These are phyloP conservation scores for Saccharomyces eubayanus DNA, from an alignment of 805 yeast genomes.

Conservation along the genomic window DNA sequence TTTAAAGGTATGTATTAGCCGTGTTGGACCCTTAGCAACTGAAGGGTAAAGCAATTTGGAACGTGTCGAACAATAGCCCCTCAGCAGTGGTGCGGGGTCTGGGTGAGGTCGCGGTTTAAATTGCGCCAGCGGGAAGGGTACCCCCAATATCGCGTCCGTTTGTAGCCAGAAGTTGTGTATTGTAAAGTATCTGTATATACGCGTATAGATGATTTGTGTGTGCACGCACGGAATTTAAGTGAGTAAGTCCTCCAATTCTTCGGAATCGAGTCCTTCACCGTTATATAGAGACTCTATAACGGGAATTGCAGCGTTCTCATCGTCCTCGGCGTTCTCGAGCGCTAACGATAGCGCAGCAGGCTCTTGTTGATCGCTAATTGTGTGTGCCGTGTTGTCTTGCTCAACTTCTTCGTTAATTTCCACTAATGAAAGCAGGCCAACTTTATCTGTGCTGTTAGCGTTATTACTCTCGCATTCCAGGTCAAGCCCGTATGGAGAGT, in stretches of 20 bases:
- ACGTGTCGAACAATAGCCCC: not conserved
- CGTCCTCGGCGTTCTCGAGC: not conserved
- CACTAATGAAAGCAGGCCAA: constrained; percentile 4
- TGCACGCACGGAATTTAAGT: not conserved
- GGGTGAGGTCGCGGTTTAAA: not conserved
- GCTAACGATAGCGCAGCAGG: not conserved
- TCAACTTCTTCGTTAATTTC: constrained; percentile 19
- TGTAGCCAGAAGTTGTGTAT: not conserved
- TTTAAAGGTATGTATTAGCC: not conserved
- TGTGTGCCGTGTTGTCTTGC: constrained; percentile 4
- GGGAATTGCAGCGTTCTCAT: not conserved
- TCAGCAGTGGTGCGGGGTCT: not conserved
- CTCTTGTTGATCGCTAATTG: constrained; percentile 11
- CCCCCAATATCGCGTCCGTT: not conserved
- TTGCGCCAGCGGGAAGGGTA: not conserved
- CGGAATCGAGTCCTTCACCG: constrained; percentile 21
- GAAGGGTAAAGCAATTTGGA: not conserved
- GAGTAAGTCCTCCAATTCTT: constrained; percentile 22
- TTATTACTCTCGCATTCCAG: constrained; percentile 7
- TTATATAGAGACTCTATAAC: constrained; percentile 14
- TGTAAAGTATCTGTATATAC: not conserved
- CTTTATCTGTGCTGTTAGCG: not conserved
- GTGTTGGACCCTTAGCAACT: not conserved
- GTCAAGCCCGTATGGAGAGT: constrained; percentile 14
- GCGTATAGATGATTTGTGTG: not conserved